Conservation (phyloP, 805 yeast genomes). For the Wickerhamia fluorescens region DNA sequence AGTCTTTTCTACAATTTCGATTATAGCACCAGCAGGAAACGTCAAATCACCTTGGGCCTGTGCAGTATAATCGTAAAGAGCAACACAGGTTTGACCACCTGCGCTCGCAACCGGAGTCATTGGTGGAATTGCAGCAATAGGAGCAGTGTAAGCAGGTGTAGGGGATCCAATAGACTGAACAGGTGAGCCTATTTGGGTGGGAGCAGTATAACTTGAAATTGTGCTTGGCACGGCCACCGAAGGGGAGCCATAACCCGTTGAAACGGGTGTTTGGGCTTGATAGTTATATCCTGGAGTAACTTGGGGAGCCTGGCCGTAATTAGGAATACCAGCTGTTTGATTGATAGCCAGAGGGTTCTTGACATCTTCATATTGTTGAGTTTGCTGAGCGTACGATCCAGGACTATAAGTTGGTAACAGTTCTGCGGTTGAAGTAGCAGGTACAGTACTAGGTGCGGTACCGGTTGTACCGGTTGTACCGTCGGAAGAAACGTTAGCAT, state of each 20-base stretch:
- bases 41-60: slow-evolving; percentile 90
- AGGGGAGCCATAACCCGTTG: slow-evolving; percentile 12
- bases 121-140: slow-evolving; percentile 21
- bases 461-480: slow-evolving; percentile 14
- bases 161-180: slow-evolving; percentile 6
- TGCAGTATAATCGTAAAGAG: slow-evolving; percentile 85
- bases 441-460: slow-evolving; percentile 7
- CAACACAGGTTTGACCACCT: slow-evolving; percentile 63
- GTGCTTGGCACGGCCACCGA: slow-evolving; percentile 14
- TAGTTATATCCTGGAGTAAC: slow-evolving; percentile 8
- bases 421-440: slow-evolving; percentile 18
- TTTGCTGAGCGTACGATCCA: slow-evolving; percentile 13
- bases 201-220: too few relatives aligned
- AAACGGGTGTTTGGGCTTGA: slow-evolving; percentile 6
- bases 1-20: slow-evolving; percentile 76
- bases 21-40: slow-evolving; percentile 81
- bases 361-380: slow-evolving; percentile 19
- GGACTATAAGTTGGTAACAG: slow-evolving; percentile 7
- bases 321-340: slow-evolving; percentile 1
- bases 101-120: slow-evolving; percentile 29
- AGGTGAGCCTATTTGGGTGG: slow-evolving; percentile 17
- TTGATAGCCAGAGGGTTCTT: slow-evolving; percentile 10
- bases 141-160: slow-evolving; percentile 7
- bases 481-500: slow-evolving; percentile 18
- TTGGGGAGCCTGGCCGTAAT: slow-evolving; percentile 5